Conservation (phyloP, 2,329 filamentous ascomycete genomes). For the Cladophialophora psammophila region DNA sequence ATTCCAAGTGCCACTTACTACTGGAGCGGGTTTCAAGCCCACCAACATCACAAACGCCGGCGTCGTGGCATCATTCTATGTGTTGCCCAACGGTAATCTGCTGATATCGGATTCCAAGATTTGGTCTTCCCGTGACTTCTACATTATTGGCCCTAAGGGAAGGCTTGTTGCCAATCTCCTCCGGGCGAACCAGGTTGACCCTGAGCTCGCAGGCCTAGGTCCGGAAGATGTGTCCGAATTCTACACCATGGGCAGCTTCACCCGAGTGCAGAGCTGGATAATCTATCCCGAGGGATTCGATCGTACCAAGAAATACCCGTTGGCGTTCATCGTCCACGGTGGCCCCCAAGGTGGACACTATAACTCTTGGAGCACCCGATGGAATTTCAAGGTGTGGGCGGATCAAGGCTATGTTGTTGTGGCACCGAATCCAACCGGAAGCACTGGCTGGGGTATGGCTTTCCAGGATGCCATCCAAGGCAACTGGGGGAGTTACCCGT, state of each 20-base stretch:
- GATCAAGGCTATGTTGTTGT: constrained; percentile 88
- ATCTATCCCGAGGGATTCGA: constrained; percentile 66
- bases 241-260: constrained; percentile 48
- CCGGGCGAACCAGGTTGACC: constrained; percentile 50
- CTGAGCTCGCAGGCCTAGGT: constrained; percentile 48
- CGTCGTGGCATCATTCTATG: constrained; percentile 43
- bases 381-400: constrained; percentile 86
- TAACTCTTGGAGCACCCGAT: constrained; percentile 80
- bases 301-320: constrained; percentile 74
- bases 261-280: constrained; percentile 49
- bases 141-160: constrained; percentile 45
- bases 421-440: constrained; percentile 82
- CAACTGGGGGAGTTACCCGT: constrained; percentile 86
- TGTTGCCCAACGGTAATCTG: constrained; percentile 42
- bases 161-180: constrained; percentile 43
- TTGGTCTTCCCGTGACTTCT: constrained; percentile 49
- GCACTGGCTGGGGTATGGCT: constrained; percentile 80
- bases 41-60: constrained; percentile 49
- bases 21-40: constrained; percentile 45
- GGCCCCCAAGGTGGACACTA: constrained; percentile 80
- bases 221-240: constrained; percentile 49
- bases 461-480: constrained; percentile 77
- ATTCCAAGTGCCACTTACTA: constrained; percentile 47
- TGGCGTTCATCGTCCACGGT: constrained; percentile 82
- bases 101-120: constrained; percentile 47